Evolutionary conservation across 129 eudicot species (phyloP), one percentile per base, ranked within the genome.

Genomic region (Centrapalus pauciflorus): DNA sequence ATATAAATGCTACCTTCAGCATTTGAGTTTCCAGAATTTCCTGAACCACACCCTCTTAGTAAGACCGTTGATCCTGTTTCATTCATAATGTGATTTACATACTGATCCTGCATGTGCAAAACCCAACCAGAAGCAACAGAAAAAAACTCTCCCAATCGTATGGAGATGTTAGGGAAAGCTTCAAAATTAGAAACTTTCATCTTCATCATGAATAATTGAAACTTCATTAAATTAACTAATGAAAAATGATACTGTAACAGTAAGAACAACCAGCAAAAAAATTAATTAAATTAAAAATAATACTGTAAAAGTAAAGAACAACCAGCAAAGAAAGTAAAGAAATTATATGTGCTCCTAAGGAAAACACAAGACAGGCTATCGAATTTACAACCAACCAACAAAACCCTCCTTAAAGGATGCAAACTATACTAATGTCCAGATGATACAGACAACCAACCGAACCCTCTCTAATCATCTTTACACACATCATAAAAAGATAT

Each of bases 51-150:
- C 65, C 99, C 99, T 73, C 85, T 82, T 40, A 94, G 79, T 73
- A 86, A 70, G 72, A 89, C 95, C 40, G 90, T 80, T 55, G 95
- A 93, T 78, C 99, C 99, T 82, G 99, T 94, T 89, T 89, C 99
- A 88, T 84, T 89, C 86, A 86, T 82, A 86, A 94, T 89, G 95
- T 94, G 99, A 87, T 94, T 94, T 89, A 94, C 86, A 89, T 83
- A 94, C 88, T 94, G 97, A 74, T 94, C 99, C 99, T 94, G 97
- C 97, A 89, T 59, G 21, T 79, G 82, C 89, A 89, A 93, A 89
- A 79, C 75, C 94, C 88, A 83, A 84, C 90, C 93, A 84, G 77
- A 81, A 88, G 77, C 85, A 80, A 68, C 79, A 77, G 50, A 82
- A 82, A 85, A 76, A 64, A 89, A 80, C 96, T 93, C 99, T 80